phyloP scores from a whole-genome alignment of 371 early-diverging fungal species.

The Nematocida ausubeli region DNA sequence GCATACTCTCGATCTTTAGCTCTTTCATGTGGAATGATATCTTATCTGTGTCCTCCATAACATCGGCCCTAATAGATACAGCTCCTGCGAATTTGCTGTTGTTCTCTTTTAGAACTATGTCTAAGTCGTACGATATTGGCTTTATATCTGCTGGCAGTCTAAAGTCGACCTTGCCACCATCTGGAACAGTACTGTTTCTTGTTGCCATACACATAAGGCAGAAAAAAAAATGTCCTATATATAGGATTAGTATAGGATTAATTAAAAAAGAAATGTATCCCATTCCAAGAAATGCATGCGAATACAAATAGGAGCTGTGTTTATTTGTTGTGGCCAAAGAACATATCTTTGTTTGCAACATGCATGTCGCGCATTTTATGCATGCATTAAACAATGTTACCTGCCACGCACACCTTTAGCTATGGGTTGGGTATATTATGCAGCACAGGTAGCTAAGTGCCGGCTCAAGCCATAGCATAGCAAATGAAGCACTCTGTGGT shows the following conservation, averaged over 20 bases:
- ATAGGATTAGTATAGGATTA: not conserved
- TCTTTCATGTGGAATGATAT: slow-evolving; percentile 11
- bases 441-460: no score
- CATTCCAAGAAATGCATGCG: not conserved
- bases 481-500: no score
- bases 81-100: slow-evolving; percentile 13
- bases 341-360: no score
- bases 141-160: slow-evolving; percentile 35
- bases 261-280: not conserved
- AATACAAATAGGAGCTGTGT: not conserved
- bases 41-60: not conserved
- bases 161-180: not conserved
- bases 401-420: no score
- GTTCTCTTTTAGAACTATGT: slow-evolving; percentile 16
- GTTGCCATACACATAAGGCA: slow-evolving; percentile 29
- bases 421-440: no score
- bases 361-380: no score
- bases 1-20: not conserved
- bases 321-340: not conserved
- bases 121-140: slow-evolving; percentile 13
- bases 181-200: not conserved
- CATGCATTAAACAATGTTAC: no score
- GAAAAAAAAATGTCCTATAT: slow-evolving; percentile 25
- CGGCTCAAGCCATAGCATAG: no score
- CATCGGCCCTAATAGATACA: slow-evolving; percentile 5